These are phyloP conservation scores for Penicillium flavigenum DNA, from an alignment of 495 filamentous ascomycete species.

Conservation along the genomic window DNA sequence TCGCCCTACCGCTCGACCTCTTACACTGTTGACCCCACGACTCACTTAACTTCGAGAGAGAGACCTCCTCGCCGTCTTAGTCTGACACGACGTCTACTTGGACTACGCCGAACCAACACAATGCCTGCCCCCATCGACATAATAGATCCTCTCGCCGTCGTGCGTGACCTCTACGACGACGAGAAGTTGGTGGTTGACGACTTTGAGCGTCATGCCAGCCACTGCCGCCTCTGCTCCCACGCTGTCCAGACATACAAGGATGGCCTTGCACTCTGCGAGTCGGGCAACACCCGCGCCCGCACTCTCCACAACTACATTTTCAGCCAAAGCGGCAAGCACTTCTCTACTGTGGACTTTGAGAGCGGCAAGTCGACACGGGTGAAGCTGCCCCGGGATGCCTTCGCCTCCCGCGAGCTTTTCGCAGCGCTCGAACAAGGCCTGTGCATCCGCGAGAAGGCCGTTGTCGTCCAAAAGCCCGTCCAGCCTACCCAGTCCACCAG, in stretches of 20 bases:
- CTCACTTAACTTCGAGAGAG: slow-evolving; percentile 23
- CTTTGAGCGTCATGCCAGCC: slow-evolving; percentile 24
- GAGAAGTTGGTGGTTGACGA: slow-evolving; percentile 32
- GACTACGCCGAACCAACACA: slow-evolving; percentile 29
- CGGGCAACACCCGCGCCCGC: slow-evolving; percentile 46
- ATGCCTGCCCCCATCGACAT: slow-evolving; percentile 37
- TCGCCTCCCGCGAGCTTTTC: slow-evolving; percentile 43
- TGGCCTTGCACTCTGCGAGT: slow-evolving; percentile 46
- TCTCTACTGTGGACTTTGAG: slow-evolving; percentile 49
- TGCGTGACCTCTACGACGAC: slow-evolving; percentile 46
- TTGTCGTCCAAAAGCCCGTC: slow-evolving; percentile 16
- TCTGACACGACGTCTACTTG: slow-evolving; percentile 18
- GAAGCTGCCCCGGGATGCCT: slow-evolving; percentile 47
- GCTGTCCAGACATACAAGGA: slow-evolving; percentile 38
- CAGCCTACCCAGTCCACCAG: slow-evolving; percentile 25
- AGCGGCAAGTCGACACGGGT: slow-evolving; percentile 43
- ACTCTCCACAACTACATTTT: slow-evolving; percentile 53
- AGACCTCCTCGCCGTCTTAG: slow-evolving; percentile 20
- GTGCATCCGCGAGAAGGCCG: slow-evolving; percentile 27
- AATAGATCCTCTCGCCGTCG: slow-evolving; percentile 31
- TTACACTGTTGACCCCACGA: slow-evolving; percentile 27
- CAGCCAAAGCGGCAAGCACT: slow-evolving; percentile 47
- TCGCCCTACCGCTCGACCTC: slow-evolving; percentile 34
- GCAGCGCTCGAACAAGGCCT: slow-evolving; percentile 50
- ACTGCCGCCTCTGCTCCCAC: slow-evolving; percentile 43